phyloP scores from a whole-genome alignment of 2,329 filamentous ascomycete genomes.

The Hortaea werneckii region DNA sequence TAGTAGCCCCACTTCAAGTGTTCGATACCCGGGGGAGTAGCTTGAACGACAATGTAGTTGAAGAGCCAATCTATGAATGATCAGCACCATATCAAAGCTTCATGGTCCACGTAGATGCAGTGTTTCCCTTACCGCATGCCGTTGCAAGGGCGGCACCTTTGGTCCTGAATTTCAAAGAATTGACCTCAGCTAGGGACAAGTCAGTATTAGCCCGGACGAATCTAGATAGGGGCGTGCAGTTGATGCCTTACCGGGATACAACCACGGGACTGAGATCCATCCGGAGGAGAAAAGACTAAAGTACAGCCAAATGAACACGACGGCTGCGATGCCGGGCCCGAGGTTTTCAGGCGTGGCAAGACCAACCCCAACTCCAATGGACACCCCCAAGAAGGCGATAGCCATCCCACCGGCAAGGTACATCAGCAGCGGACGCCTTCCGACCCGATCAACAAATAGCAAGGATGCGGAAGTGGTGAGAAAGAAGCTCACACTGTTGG shows the following conservation, averaged over 20 bases:
- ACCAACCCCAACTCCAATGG: constrained; percentile 17
- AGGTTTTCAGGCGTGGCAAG: constrained; percentile 27
- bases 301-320: constrained; percentile 58
- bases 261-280: constrained; percentile 18
- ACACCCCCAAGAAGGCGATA: constrained; percentile 24
- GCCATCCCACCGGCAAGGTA: constrained; percentile 35
- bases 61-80: constrained; percentile 35
- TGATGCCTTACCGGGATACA: constrained; percentile 11
- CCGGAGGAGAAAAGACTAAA: constrained; percentile 58
- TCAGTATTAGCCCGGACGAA: not conserved
- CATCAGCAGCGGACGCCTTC: constrained; percentile 31
- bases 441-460: constrained; percentile 55
- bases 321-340: constrained; percentile 31
- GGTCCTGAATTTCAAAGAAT: constrained; percentile 43
- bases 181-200: constrained; percentile 23
- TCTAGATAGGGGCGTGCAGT: no score
- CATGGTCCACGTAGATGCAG: not conserved
- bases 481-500: constrained; percentile 44
- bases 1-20: constrained; percentile 20
- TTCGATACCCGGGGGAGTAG: constrained; percentile 13
- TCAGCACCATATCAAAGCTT: not conserved
- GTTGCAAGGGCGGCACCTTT: constrained; percentile 46
- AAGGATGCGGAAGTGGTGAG: constrained; percentile 49
- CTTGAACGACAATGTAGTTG: constrained; percentile 32
- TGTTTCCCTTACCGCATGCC: constrained; percentile 22